Base-by-base conservation (phyloP, 1,284 basidiomycete species). In the Cutaneotrichosporon sp. region DNA sequence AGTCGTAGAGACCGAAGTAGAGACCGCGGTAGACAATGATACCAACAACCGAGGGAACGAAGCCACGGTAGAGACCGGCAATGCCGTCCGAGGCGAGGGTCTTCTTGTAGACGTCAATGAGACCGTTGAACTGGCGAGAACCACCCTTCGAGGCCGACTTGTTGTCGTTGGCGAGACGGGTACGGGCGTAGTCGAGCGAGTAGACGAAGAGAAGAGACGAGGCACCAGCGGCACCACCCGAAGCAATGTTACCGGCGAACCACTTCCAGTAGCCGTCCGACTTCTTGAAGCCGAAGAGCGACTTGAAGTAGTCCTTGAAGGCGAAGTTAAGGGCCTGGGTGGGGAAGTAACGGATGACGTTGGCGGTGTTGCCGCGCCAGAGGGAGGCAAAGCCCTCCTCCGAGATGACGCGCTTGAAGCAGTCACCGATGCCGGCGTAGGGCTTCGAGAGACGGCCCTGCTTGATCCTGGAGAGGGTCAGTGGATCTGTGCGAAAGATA, bases 301-400 rank as follows among this genome's bases (percentile, higher is more conserved):
- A 90, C 85, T 95, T 95, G 88, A 94, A 95, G 86, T 95, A 95
- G 80, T 95, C 92, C 91, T 95, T 93, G 88, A 93, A 92, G 80
- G 91, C 91, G 78, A 96, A 96, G 89, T 96, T 96, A 75, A 96
- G 84, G 46, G 92, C 92, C 81, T 96, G 92, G 53, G 93, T 96
- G 63, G 92, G 92, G 90, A 96, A 96, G 88, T 96, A 95, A 82
- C 92, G 92, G 83, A 96, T 94, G 82, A 96, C 93, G 83, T 96
- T 96, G 85, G 93, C 92, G 56, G 92, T 94, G 87, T 96, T 96
- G 81, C 92, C 93, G 83, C 93, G 86, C 93, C 93, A 96, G 76
- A 96, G 84, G 18, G 93, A 89, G 65, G 92, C 85, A 64, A 94
- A 82, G 81, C 93, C 92, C 85, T 96, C 92, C n/a, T 94, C 92